phyloP scores from a whole-genome alignment of 805 yeast genomes.

The Lipomyces chichibuensis region DNA sequence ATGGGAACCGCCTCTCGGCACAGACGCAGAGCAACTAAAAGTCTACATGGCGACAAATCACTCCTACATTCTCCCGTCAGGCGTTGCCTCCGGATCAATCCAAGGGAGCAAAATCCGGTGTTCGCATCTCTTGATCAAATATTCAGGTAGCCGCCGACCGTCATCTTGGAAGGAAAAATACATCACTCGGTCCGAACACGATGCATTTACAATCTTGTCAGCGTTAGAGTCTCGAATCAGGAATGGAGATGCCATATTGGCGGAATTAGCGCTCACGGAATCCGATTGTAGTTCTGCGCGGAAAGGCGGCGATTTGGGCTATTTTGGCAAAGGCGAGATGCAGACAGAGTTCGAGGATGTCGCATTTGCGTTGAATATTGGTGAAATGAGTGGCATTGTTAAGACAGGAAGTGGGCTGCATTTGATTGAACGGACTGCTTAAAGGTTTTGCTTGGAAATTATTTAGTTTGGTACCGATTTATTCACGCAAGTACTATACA shows the following conservation, averaged over 20 bases:
- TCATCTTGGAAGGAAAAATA: constrained; percentile 83
- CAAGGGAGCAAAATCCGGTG: constrained; percentile 74
- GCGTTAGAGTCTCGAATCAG: constrained; percentile 60
- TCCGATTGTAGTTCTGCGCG: constrained; percentile 87
- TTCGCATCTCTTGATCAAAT: constrained; percentile 82
- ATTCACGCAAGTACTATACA: not conserved
- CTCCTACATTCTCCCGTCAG: constrained; percentile 36
- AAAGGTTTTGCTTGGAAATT: constrained; percentile 25
- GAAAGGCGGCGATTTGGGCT: constrained; percentile 90
- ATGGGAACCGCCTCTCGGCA: constrained; percentile 91
- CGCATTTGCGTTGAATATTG: constrained; percentile 76
- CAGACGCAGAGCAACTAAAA: constrained; percentile 63
- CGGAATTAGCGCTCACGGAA: constrained; percentile 75
- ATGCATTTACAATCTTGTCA: constrained; percentile 65
- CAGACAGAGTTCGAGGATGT: constrained; percentile 93
- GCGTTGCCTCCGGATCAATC: constrained; percentile 41
- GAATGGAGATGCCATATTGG: constrained; percentile 66
- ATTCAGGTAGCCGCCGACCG: constrained; percentile 82
- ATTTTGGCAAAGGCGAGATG: constrained; percentile 88
- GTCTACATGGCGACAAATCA: constrained; percentile 55
- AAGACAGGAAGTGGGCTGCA: constrained; percentile 93
- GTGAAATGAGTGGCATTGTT: constrained; percentile 79
- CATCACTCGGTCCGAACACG: constrained; percentile 80
- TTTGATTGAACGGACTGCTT: constrained; percentile 81
- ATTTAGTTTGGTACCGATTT: not conserved